phyloP scores from a whole-genome alignment of 2,329 filamentous ascomycete species.

The Colletotrichum noveboracense region DNA sequence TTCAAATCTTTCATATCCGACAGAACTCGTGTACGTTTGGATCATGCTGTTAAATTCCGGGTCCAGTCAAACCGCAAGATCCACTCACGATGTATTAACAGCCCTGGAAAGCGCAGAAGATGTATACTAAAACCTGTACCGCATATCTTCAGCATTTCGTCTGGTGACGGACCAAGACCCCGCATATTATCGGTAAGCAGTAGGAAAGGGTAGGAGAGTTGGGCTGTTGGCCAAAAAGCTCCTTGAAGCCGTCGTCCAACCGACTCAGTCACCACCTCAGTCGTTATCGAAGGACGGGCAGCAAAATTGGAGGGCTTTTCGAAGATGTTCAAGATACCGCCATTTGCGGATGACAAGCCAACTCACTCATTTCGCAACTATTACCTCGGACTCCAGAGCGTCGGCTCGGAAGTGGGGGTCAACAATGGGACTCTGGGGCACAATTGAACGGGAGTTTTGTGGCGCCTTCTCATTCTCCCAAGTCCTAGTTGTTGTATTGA shows the following conservation, averaged over 20 bases:
- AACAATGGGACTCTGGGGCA: background rate
- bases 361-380: background rate
- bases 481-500: background rate
- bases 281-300: background rate
- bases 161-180: background rate
- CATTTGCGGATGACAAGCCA: background rate
- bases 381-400: rapidly evolving
- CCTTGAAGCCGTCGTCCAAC: background rate
- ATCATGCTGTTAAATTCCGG: background rate
- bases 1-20: background rate
- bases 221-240: background rate
- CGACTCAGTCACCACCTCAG: background rate
- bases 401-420: background rate
- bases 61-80: background rate
- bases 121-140: background rate
- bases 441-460: background rate
- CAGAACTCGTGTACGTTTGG: background rate
- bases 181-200: background rate
- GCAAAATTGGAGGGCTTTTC: background rate
- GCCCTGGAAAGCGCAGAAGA: background rate
- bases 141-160: background rate
- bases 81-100: background rate
- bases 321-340: background rate
- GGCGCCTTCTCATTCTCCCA: background rate
- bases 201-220: background rate